Base-by-base conservation (phyloP, 208 protist species). In the Leishmania major region DNA sequence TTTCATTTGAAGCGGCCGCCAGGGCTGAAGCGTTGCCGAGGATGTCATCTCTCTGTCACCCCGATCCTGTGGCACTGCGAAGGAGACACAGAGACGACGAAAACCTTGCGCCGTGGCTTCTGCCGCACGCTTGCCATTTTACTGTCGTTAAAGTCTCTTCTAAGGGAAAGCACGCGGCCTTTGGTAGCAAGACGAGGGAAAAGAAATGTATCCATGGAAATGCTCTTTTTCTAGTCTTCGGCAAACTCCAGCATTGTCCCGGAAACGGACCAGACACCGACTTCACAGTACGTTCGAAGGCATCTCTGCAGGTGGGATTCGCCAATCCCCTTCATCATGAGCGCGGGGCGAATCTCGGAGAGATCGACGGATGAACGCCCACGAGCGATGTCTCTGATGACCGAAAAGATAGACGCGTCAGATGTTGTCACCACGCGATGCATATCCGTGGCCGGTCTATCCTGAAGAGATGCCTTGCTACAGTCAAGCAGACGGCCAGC, bases 401-500 rank as follows among this genome's bases (percentile, higher is more conserved):
- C 87, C 15, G 94, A 92, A 77, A 96, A 97, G 64, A 97, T 95
- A 55, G 89, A 88, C 43, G 92, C 94, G 76, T 96, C 92, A 6
- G 94, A 96, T 57, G 92, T 96, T 60, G 92, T 94, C 25, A 96
- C 85, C 40, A 69, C 78, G 19, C 92, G 86, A 43, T 89, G 84
- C 17, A 70, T 83, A 81, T 90, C 89, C 57, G 87, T 84, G 6
- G 84, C 83, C 1, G 89, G 88, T 57, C 87, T 62, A 74, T 95
- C 90, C 70, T 97, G 90, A 15, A 97, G 84, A 37, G 92, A 96
- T 28, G 92, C 92, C 80, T 97, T 97, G 89, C 91, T 95, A 76
- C 93, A 96, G 75, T 97, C 93, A 25, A 99, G 79, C 40, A 99
- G 86, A 35, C 94, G 75, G 15, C 92, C 90, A 53, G 98, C 98